Base-by-base conservation (phyloP, 2,329 filamentous ascomycete species). In the Trichoderma sp. region DNA sequence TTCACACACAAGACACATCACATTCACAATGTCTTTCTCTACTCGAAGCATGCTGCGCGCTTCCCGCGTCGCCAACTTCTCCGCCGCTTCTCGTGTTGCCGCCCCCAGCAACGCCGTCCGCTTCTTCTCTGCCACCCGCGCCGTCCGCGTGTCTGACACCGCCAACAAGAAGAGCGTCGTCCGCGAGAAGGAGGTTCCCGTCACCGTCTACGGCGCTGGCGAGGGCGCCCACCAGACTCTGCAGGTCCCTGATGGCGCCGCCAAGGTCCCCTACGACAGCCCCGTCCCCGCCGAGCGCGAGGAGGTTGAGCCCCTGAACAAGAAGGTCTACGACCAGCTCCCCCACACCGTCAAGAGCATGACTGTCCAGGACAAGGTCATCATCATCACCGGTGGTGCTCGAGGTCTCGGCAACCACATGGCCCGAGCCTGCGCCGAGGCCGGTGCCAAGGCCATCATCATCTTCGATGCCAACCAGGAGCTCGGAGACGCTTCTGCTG, bases 391-490 rank as follows among this genome's bases (percentile, higher is more conserved):
- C 77, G 91, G 91, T 76, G 92, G 90, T 78, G 92, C 91, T 71
- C 90, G 91, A 75, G 91, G 92, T 76, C 84, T 94, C 6, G 92
- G 92, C 61, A 92, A 92, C 85, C 86, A 91, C 82, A 94, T 94
- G 89, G 91, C 91, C 59, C 88, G 90, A 71, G 92, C 91, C 68
- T 90, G 92, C 72, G 89, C 90, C 60, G 91, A 94, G 81, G 91
- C 90, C 65, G 91, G 92, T 70, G 89, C 91, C 61, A 89, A 90
- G 81, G 89, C 89, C 61, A 86, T 94, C 68, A 86, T 90, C 76
- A 91, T 94, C 77, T 89, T 94, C 76, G 91, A 94, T 75, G 89
- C 91, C 73, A 92, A 93, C 83, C 88, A 92, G 80, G 88, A 92
- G 74, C 85, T 92, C 16, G 92, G 91, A 33, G 90, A 92, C 75